Evolutionary conservation across 108 stramenopile genomes (phyloP), one percentile per base, ranked within the genome.

Genomic region (Discostella stelligeroides): DNA sequence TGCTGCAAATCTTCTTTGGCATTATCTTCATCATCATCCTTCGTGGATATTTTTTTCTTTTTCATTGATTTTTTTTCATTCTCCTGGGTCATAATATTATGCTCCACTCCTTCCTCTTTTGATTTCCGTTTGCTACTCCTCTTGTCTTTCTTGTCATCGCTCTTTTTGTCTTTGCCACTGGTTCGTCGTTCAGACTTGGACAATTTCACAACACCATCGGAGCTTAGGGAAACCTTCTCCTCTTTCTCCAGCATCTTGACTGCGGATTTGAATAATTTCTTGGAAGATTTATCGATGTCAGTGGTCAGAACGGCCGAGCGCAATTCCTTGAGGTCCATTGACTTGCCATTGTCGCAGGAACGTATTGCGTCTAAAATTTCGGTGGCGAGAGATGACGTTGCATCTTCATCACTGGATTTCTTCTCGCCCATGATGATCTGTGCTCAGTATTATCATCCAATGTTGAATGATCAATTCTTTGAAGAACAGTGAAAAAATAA

Each of bases 231-330:
- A 0, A 94, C 57, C 29, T 62, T 61, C 49, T 86, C 88, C 23
- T 76, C 76, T 30, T 68, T 82, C 40, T 84, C 83, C n/a, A 84
- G 51, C 12, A 63, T 17, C 66, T 92, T 78, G 13, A 94, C 79
- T 10, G 87, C 82, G 28, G 66, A 73, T 62, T 96, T 96, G 82
- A 91, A 96, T 17, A 65, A 63, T 71, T 96, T 96, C 61, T 93
- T 94, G 41, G 84, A 75, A 11, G 72, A 30, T 68, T 96, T 96
- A 67, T 96, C 94, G 25, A 64, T 49, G 13, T 53, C 49, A 30
- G 55, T 55, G 14, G 60, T 43, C 25, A 81, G 80, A 5, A 81
- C 80, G 0, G 64, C 28, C 27, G 57, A 60, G 7, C 80, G 80
- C 21, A 81, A 51, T 17, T 51, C 63, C 60, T 77, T 81, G 12